phyloP scores from a whole-genome alignment of 2,329 filamentous ascomycete genomes.

The Ascosphaera aggregata region DNA sequence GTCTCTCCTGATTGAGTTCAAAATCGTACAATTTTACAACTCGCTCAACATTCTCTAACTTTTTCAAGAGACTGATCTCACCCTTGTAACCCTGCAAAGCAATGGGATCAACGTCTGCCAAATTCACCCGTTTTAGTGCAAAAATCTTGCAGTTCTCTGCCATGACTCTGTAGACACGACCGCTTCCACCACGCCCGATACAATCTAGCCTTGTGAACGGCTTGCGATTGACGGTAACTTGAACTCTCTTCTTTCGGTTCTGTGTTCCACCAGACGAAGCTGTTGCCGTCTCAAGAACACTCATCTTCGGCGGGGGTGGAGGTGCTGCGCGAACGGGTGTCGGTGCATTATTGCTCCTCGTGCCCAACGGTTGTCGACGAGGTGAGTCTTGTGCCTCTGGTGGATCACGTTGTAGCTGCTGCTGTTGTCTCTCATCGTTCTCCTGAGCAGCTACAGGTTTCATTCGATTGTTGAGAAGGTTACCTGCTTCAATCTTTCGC shows the following conservation, averaged over 20 bases:
- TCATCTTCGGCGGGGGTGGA: slow-evolving; percentile 82
- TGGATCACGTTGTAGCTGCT: slow-evolving; percentile 9
- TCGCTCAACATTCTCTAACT: slow-evolving; percentile 61
- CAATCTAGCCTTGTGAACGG: slow-evolving; percentile 75
- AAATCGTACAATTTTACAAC: slow-evolving; percentile 82
- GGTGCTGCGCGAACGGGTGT: slow-evolving; percentile 59
- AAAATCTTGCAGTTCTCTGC: slow-evolving; percentile 93
- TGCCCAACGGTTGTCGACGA: slow-evolving; percentile 25
- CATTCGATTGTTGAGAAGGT: slow-evolving; percentile 31
- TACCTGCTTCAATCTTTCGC: slow-evolving; percentile 32
- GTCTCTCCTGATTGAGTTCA: slow-evolving; percentile 82
- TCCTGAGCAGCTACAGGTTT: slow-evolving; percentile 29
- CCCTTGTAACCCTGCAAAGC: slow-evolving; percentile 77
- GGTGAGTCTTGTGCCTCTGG: slow-evolving; percentile 23
- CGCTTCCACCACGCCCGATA: slow-evolving; percentile 78
- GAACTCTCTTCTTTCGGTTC: slow-evolving; percentile 51
- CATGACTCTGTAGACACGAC: slow-evolving; percentile 87
- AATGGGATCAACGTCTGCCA: slow-evolving; percentile 69
- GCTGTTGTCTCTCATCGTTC: slow-evolving; percentile 14
- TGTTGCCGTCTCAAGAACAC: slow-evolving; percentile 76
- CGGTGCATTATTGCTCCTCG: slow-evolving; percentile 28
- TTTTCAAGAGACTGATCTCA: slow-evolving; percentile 76
- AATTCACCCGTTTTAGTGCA: slow-evolving; percentile 74
- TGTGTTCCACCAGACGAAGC: slow-evolving; percentile 60
- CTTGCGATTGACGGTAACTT: slow-evolving; percentile 75